phyloP scores from a whole-genome alignment of 2,329 filamentous ascomycete genomes.

The Trichoderma sp. region DNA sequence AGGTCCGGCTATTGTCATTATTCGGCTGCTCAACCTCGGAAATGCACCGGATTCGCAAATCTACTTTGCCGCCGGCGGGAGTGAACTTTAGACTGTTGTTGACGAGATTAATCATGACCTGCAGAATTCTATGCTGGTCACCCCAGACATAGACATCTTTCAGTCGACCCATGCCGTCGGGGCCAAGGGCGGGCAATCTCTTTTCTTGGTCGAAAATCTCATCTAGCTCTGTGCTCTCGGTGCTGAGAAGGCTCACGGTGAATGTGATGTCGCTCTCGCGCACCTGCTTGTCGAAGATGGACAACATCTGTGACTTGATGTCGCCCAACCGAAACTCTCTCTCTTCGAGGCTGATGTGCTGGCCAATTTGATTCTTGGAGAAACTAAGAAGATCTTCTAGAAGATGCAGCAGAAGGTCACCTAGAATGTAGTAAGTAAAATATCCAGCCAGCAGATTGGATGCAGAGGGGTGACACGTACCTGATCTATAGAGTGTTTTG shows the following conservation, averaged over 20 bases:
- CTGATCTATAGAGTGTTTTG: slow-evolving; percentile 74
- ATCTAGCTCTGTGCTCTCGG: slow-evolving; percentile 28
- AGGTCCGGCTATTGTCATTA: slow-evolving; percentile 51
- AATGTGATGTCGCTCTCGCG: slow-evolving; percentile 77
- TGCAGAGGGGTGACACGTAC: slow-evolving; percentile 11
- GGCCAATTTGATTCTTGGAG: slow-evolving; percentile 91
- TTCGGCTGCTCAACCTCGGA: slow-evolving; percentile 54
- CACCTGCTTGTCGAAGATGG: slow-evolving; percentile 89
- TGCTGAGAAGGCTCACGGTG: slow-evolving; percentile 65
- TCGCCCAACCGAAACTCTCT: slow-evolving; percentile 85
- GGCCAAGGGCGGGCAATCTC: slow-evolving; percentile 60
- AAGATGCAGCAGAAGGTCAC: slow-evolving; percentile 79
- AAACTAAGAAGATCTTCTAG: slow-evolving; percentile 89
- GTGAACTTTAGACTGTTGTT: slow-evolving; percentile 94
- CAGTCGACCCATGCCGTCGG: slow-evolving; percentile 65
- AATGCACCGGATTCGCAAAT: slow-evolving; percentile 73
- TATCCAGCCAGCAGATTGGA: not conserved
- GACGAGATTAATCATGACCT: slow-evolving; percentile 91
- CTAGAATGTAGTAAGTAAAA: slow-evolving; percentile 25
- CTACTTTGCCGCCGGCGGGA: slow-evolving; percentile 71
- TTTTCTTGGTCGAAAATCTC: slow-evolving; percentile 40
- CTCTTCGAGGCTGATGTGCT: slow-evolving; percentile 78
- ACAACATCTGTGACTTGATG: slow-evolving; percentile 76
- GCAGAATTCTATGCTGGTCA: slow-evolving; percentile 87
- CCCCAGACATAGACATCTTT: slow-evolving; percentile 89